Conservation (phyloP, 345 rosid species). For the Citrus inodora region DNA sequence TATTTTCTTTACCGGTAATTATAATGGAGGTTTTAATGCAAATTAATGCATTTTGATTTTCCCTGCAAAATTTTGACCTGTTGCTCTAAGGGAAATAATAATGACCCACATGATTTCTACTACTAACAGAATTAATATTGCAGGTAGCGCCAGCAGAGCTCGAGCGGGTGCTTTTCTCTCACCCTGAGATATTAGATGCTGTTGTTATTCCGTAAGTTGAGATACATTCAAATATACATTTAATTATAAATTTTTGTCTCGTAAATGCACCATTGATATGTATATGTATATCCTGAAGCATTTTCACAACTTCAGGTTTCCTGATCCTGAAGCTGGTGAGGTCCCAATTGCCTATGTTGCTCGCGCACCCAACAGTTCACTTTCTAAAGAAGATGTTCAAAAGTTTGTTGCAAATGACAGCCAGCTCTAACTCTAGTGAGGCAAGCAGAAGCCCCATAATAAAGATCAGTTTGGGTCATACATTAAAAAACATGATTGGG, state of each 20-base stretch:
- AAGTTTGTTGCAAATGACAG: constrained; percentile 33
- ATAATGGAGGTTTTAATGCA: not conserved
- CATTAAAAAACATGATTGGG: too few species aligned
- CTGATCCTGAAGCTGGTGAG: constrained; percentile 92
- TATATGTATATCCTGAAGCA: not conserved
- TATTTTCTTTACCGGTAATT: constrained; percentile 16
- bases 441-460: too few species aligned
- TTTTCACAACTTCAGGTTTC: constrained; percentile 40
- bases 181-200: constrained; percentile 75
- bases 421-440: too few species aligned
- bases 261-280: not conserved
- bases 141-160: constrained; percentile 98
- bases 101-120: not conserved
- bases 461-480: too few species aligned
- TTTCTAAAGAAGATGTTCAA: constrained; percentile 56
- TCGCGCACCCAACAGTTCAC: constrained; percentile 50
- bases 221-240: too few species aligned
- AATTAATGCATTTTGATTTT: not conserved
- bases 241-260: not conserved
- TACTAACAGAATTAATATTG: not conserved
- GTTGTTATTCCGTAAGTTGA: constrained; percentile 41
- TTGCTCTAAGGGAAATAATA: not conserved
- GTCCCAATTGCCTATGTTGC: constrained; percentile 84
- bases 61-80: too few species aligned
- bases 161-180: constrained; percentile 89